Evolutionary conservation across 257 asterid species (phyloP).

Genomic region (Solanum ossicruentum): DNA sequence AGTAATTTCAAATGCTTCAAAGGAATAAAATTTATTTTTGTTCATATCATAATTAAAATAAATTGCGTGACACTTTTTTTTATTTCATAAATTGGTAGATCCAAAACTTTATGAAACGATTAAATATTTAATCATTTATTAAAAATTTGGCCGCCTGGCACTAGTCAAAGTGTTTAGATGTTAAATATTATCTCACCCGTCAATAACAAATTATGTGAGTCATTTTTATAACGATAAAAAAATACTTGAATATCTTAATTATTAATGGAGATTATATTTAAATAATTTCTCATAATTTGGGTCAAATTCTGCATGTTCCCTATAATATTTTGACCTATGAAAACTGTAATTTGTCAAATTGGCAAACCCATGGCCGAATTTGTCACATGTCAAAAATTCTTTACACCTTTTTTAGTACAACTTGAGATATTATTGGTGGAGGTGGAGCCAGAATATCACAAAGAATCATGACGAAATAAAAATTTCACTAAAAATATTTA

Average conservation of each 20-base stretch:
- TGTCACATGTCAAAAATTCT: not conserved
- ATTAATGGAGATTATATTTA: not conserved
- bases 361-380: not conserved
- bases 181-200: not conserved
- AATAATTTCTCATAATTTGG: not conserved
- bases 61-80: not conserved
- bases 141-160: not conserved
- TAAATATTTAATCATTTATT: not conserved
- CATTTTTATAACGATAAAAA: no score
- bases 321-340: not conserved
- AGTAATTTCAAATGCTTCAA: not conserved
- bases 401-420: not conserved
- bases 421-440: not conserved
- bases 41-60: not conserved
- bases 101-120: not conserved
- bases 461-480: no score
- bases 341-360: no score
- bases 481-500: no score
- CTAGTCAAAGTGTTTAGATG: not conserved
- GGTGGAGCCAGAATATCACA: no score
- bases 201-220: not conserved
- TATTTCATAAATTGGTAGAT: not conserved
- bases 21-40: not conserved
- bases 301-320: not conserved
- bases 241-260: not conserved